Evolutionary conservation across 306 rosid genomes (phyloP).

Genomic region (cucumber (Cucumis sativus)): Cucumber_9930_V3 NC_026655.2:11064001-11064500

Average conservation of each 20-base stretch:
- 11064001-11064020: slow-evolving; percentile 27
- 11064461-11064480: neutral
- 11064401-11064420: slow-evolving; percentile 39
- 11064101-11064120: neutral
- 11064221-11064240: neutral
- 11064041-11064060: neutral
- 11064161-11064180: neutral
- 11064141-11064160: neutral
- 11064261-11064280: neutral
- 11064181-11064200: neutral
- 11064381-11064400: slow-evolving; percentile 37
- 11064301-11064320: slow-evolving; percentile 4
- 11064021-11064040: slow-evolving; percentile 19
- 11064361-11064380: slow-evolving; percentile 61
- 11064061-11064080: slow-evolving; percentile 3
- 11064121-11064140: neutral
- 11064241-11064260: neutral
- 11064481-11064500: neutral
- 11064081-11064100: slow-evolving; percentile 1
- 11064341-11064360: slow-evolving; percentile 42
- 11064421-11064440: slow-evolving; percentile 36
- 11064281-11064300: neutral
- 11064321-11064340: slow-evolving; percentile 45
- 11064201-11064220: neutral
- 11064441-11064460: slow-evolving; percentile 22